Percentiles rank a stretch among this genome's conserved stretches.
These are phyloP conservation scores for Ettlia oleoabundans DNA, from an alignment of 139 green algal species.

Conservation along the genomic window DNA sequence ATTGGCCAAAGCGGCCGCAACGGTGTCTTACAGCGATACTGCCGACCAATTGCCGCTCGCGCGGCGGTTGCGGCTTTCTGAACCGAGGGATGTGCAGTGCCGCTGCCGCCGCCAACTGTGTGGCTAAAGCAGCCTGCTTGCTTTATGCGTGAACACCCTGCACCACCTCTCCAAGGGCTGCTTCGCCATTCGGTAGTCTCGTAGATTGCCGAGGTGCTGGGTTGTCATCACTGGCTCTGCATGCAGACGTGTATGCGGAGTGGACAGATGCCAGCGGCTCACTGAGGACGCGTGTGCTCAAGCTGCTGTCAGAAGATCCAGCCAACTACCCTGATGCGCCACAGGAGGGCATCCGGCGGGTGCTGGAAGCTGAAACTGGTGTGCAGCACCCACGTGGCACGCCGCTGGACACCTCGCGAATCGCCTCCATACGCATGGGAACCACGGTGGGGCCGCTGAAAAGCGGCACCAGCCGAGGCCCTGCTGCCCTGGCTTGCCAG, in stretches of 20 bases:
- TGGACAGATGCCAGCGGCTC: constrained; percentile 44
- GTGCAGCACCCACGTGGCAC: constrained; percentile 55
- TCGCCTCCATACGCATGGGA: constrained; percentile 91
- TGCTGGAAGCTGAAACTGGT: constrained; percentile 89
- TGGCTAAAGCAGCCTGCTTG: too few species aligned
- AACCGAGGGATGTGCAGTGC: too few species aligned
- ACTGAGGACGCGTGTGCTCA: constrained; percentile 61
- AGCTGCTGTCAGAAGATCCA: constrained; percentile 96
- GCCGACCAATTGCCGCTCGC: too few species aligned
- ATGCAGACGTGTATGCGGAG: constrained; percentile 91
- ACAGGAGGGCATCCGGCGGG: constrained; percentile 91
- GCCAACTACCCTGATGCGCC: constrained; percentile 95
- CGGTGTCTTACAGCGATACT: too few species aligned
- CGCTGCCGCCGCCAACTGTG: too few species aligned
- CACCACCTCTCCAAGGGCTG: too few species aligned
- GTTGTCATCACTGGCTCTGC: too few species aligned
- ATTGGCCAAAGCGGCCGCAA: too few species aligned
- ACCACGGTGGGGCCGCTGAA: constrained; percentile 70
- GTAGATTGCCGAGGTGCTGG: too few species aligned
- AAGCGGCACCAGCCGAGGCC: not conserved
- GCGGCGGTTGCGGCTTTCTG: too few species aligned
- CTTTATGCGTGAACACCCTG: not conserved
- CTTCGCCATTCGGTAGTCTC: too few species aligned
- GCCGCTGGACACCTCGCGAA: constrained; percentile 84
- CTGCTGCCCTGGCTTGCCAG: not conserved